These are phyloP conservation scores for Halteria grandinella DNA, from an alignment of 73 alveolate species.

Conservation along the genomic window DNA sequence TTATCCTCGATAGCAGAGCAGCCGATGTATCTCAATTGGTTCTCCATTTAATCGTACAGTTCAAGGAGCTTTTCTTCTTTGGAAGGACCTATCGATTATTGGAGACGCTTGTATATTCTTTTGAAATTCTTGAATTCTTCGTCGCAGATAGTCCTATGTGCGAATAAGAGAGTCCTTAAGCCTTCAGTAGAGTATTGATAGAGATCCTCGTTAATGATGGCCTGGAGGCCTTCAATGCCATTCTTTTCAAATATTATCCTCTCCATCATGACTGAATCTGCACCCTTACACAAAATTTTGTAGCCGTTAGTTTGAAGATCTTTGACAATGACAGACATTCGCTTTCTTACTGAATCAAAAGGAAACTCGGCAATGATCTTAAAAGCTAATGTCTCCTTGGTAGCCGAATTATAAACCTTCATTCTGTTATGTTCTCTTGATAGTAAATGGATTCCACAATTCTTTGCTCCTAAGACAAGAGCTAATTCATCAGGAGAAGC, in stretches of 20 bases:
- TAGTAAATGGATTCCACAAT: constrained; percentile 20
- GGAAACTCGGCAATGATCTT: constrained; percentile 71
- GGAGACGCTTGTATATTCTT: constrained; percentile 50
- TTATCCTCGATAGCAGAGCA: constrained; percentile 98
- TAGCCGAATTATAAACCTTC: not conserved
- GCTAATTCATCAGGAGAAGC: constrained; percentile 89
- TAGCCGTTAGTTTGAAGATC: constrained; percentile 16
- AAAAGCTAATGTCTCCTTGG: not conserved
- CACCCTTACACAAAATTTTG: constrained; percentile 80
- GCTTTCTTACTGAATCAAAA: constrained; percentile 48
- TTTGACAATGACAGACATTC: constrained; percentile 58
- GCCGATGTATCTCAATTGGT: constrained; percentile 85
- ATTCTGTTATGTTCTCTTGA: not conserved
- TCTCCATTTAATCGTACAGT: constrained; percentile 81
- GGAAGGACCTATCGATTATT: constrained; percentile 27
- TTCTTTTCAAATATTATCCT: constrained; percentile 1
- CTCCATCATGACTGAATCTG: constrained; percentile 82
- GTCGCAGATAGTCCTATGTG: constrained; percentile 68
- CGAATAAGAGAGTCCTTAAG: constrained; percentile 90
- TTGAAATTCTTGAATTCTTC: constrained; percentile 73
- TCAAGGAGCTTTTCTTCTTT: constrained; percentile 64
- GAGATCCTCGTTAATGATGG: constrained; percentile 76
- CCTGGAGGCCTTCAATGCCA: constrained; percentile 54
- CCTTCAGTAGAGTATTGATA: constrained; percentile 96
- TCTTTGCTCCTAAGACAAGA: constrained; percentile 72